These are phyloP conservation scores for Margaritispora aquatica DNA, from an alignment of 495 filamentous ascomycete genomes.

Conservation along the genomic window DNA sequence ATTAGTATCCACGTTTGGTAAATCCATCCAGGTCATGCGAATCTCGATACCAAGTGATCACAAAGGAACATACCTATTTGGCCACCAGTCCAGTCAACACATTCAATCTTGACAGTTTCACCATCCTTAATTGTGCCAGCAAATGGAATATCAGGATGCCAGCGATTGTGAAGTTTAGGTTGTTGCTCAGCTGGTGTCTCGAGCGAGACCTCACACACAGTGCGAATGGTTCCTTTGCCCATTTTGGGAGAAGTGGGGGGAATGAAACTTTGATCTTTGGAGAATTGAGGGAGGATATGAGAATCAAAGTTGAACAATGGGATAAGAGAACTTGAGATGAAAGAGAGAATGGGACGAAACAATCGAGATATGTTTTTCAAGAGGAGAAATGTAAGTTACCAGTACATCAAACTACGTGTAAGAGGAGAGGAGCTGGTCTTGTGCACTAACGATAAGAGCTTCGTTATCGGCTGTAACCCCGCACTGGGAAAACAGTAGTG, in stretches of 20 bases:
- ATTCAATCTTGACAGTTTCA: constrained; percentile 94
- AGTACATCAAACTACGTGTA: neutral
- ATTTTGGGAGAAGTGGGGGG: constrained; percentile 31
- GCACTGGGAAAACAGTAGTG: neutral
- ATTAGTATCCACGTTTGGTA: no score
- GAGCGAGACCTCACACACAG: constrained; percentile 58
- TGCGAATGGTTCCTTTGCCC: constrained; percentile 60
- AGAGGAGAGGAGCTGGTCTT: neutral
- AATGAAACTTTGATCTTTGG: no score
- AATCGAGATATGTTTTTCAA: neutral
- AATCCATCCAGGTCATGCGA: no score
- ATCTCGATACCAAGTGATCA: no score
- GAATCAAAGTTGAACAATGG: neutral
- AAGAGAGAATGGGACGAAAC: no score
- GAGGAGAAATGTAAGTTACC: no score
- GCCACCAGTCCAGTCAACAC: constrained; percentile 83
- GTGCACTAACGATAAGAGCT: neutral
- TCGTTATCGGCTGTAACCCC: neutral
- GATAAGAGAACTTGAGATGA: neutral
- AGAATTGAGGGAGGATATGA: neutral
- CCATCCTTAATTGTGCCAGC: constrained; percentile 70
- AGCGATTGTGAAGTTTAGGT: constrained; percentile 76
- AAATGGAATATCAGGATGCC: constrained; percentile 89
- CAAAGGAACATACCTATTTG: constrained; percentile 68
- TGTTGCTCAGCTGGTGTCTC: constrained; percentile 74